phyloP scores from a whole-genome alignment of 805 yeast genomes.

The Spencermartinsiella europaea region DNA sequence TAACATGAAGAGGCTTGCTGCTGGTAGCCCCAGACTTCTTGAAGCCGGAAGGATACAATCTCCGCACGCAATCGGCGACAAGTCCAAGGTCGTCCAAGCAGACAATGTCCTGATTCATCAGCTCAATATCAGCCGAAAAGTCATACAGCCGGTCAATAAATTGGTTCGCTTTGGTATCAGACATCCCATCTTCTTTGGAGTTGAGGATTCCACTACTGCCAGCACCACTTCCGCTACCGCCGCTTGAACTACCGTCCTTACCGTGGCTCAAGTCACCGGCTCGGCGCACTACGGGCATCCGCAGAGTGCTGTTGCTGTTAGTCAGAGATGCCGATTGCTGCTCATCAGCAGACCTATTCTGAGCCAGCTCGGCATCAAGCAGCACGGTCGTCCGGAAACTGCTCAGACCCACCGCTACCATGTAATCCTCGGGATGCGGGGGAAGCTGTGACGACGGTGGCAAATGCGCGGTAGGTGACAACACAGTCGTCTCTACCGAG shows the following conservation, averaged over 20 bases:
- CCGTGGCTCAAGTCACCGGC: background rate
- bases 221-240: constrained; percentile 3
- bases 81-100: background rate
- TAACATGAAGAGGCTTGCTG: background rate
- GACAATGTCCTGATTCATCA: background rate
- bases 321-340: background rate
- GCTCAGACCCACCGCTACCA: background rate
- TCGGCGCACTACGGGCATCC: background rate
- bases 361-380: background rate
- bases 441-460: no score
- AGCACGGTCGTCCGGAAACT: background rate
- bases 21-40: background rate
- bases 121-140: background rate
- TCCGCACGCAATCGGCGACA: background rate
- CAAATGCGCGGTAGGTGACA: no score
- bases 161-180: background rate
- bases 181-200: background rate
- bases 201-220: constrained; percentile 8
- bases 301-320: background rate
- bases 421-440: background rate
- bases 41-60: background rate
- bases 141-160: background rate
- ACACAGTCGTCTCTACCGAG: background rate
- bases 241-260: background rate
- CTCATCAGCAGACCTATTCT: background rate